phyloP scores from a whole-genome alignment of 2,329 filamentous ascomycete genomes.

The Colletotrichum kahawae region DNA sequence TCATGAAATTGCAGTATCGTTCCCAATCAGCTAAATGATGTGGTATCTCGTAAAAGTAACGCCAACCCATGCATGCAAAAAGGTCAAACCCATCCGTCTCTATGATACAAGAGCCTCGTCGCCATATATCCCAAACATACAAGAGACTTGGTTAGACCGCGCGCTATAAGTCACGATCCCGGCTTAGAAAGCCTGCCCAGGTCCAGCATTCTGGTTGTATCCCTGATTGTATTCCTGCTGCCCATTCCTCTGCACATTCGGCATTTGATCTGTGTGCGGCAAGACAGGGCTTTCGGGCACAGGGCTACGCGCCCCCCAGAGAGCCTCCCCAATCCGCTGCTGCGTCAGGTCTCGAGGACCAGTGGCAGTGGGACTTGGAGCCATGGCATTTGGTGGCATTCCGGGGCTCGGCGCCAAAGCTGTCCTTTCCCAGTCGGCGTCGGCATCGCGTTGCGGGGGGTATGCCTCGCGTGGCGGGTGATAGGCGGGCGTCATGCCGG shows the following conservation, averaged over 20 bases:
- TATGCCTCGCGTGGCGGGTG: neutral
- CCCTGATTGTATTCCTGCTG: neutral
- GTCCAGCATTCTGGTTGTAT: neutral
- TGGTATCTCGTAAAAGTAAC: slow-evolving; percentile 21
- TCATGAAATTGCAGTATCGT: slow-evolving; percentile 1
- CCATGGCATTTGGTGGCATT: neutral
- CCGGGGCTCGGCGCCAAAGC: slow-evolving; percentile 13
- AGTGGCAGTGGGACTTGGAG: neutral
- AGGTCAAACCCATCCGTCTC: neutral
- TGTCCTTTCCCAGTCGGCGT: slow-evolving; percentile 4
- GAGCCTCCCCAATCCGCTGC: slow-evolving; percentile 33
- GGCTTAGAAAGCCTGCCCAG: neutral
- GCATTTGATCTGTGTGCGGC: neutral
- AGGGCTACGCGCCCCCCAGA: slow-evolving; percentile 32
- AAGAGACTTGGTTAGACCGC: no score
- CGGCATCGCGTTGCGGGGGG: neutral
- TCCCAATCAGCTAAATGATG: slow-evolving; percentile 15
- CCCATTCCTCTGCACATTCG: neutral
- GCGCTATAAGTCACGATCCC: no score
- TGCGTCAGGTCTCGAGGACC: slow-evolving; percentile 33
- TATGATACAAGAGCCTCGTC: neutral
- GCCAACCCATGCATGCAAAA: slow-evolving; percentile 16
- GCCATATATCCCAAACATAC: neutral
- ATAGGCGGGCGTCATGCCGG: slow-evolving; percentile 1
- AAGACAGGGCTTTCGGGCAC: slow-evolving; percentile 9